A percentile compares a stretch with the other conserved stretches of the same genome.
Evolutionary conservation across 2,329 filamentous ascomycete species (phyloP).

Genomic region (Epichloe brachyelytri): DNA sequence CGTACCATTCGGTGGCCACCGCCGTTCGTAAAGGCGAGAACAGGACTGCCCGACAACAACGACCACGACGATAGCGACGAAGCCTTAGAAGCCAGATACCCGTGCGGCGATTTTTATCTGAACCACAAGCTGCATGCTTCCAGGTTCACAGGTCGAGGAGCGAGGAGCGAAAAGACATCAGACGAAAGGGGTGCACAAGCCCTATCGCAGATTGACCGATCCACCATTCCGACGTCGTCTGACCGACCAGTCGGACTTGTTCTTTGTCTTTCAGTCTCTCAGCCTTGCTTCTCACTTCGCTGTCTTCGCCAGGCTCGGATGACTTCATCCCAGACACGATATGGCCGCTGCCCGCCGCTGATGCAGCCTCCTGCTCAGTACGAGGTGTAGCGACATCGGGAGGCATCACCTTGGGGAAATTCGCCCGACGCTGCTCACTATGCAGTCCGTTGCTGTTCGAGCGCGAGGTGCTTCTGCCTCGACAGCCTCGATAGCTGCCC

Average conservation of each 20-base stretch:
- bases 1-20: too few relatives aligned
- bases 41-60: too few relatives aligned
- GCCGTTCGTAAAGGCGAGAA: too few relatives aligned
- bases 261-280: not conserved
- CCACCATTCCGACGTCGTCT: not conserved
- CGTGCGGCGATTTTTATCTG: too few relatives aligned
- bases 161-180: not conserved
- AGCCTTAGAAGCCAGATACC: too few relatives aligned
- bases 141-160: not conserved
- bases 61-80: too few relatives aligned
- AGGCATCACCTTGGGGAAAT: not conserved
- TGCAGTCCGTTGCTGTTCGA: not conserved
- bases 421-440: not conserved
- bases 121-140: too few relatives aligned
- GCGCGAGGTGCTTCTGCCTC: not conserved
- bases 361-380: slow-evolving; percentile 4
- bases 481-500: not conserved
- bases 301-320: not conserved
- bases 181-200: not conserved
- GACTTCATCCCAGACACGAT: slow-evolving; percentile 5
- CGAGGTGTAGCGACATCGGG: slow-evolving; percentile 1
- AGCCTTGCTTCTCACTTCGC: not conserved
- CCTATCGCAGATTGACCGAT: not conserved
- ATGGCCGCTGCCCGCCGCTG: slow-evolving; percentile 6
- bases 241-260: not conserved